Conservation (phyloP, 768 basidiomycete genomes). For the Leccinum truebloodii region DNA sequence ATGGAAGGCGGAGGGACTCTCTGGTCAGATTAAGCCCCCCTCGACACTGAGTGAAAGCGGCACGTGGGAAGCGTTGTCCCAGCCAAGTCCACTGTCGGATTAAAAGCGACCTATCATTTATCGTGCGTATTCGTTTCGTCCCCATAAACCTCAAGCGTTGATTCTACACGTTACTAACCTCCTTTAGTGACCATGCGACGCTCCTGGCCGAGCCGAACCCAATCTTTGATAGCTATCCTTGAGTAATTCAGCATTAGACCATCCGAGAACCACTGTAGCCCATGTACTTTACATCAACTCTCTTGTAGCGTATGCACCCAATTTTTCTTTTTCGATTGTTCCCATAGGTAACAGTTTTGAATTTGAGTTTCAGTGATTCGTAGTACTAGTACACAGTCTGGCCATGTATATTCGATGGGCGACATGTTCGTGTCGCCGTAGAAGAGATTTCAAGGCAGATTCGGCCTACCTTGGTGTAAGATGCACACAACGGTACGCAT, state of each 20-base stretch:
- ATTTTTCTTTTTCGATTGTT: neutral
- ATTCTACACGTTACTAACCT: neutral
- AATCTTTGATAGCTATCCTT: neutral
- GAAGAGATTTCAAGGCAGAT: neutral
- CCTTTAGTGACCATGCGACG: neutral
- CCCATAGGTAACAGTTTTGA: neutral
- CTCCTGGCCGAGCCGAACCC: neutral
- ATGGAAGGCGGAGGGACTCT: constrained; percentile 69
- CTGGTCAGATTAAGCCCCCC: constrained; percentile 44
- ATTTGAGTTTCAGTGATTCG: neutral
- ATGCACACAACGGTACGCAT: no score
- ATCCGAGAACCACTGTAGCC: neutral
- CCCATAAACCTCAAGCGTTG: neutral
- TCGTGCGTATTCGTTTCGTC: constrained; percentile 5
- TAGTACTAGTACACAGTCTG: no score
- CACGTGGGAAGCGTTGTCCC: constrained; percentile 33
- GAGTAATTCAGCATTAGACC: neutral
- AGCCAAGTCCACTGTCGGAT: constrained; percentile 28
- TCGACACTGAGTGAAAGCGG: constrained; percentile 31
- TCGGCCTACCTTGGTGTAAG: no score
- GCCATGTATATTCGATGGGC: neutral
- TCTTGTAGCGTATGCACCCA: neutral
- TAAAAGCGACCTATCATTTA: constrained; percentile 8
- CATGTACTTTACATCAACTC: neutral
- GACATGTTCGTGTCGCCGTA: neutral